A percentile compares a stretch with the other conserved stretches of the same genome.
Evolutionary conservation across 1,284 basidiomycete genomes (phyloP).

Genomic region (Binderoboletus segoi): DNA sequence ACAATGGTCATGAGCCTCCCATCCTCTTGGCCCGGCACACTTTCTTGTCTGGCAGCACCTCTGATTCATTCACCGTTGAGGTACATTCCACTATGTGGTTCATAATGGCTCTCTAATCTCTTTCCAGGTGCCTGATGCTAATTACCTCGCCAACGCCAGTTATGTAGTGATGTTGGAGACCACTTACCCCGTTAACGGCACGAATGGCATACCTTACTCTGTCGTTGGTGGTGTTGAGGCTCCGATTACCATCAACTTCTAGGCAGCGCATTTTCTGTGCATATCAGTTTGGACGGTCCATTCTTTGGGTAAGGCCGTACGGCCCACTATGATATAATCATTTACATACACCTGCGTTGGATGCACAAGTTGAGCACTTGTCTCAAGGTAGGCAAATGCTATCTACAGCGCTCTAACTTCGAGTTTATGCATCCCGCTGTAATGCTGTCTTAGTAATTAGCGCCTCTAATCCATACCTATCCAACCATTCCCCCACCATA

Average conservation of each 20-base stretch:
- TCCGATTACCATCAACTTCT: conserved; percentile 24
- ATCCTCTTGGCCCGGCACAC: conserved; percentile 32
- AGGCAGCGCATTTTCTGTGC: background rate
- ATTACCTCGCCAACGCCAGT: conserved; percentile 26
- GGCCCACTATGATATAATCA: too few species aligned
- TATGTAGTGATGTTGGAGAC: conserved; percentile 31
- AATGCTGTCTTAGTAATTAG: too few species aligned
- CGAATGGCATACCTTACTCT: conserved; percentile 29
- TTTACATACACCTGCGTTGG: too few species aligned
- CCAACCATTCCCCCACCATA: too few species aligned
- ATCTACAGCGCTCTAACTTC: too few species aligned
- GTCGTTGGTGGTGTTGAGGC: conserved; percentile 26
- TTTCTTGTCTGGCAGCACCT: conserved; percentile 7
- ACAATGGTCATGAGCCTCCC: conserved; percentile 35
- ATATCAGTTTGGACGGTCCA: background rate
- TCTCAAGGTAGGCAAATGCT: too few species aligned
- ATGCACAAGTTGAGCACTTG: too few species aligned
- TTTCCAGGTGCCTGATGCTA: conserved; percentile 29
- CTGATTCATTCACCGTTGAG: conserved; percentile 21
- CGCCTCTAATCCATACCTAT: too few species aligned
- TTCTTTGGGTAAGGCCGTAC: too few species aligned
- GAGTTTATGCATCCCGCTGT: too few species aligned
- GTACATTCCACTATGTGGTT: conserved; percentile 5
- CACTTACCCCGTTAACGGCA: conserved; percentile 28
- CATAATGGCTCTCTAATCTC: background rate